Conservation (phyloP, 306 rosid genomes). For the Delonix regia region DNA sequence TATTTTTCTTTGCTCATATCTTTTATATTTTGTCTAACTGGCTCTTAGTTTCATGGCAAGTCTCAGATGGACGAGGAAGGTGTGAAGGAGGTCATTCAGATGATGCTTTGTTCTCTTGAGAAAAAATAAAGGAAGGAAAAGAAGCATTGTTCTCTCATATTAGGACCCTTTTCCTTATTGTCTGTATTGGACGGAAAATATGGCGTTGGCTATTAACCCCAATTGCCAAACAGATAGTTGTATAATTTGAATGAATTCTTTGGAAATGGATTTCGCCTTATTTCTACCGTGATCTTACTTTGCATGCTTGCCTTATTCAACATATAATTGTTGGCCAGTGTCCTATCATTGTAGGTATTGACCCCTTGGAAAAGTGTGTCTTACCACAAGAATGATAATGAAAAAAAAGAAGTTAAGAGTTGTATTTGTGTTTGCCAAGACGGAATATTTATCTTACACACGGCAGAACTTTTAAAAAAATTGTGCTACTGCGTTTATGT, state of each 20-base stretch:
- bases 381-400: no score
- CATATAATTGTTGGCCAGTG: neutral
- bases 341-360: no score
- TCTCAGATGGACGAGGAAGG: slow-evolving; percentile 28
- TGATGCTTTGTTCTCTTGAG: slow-evolving; percentile 7
- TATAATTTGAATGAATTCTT: slow-evolving; percentile 28
- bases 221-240: slow-evolving; percentile 34
- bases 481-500: no score
- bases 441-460: no score
- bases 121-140: slow-evolving; percentile 40
- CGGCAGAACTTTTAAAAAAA: no score
- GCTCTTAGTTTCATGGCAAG: slow-evolving; percentile 3
- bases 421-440: no score
- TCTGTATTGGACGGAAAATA: slow-evolving; percentile 33
- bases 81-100: neutral
- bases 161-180: slow-evolving; percentile 30
- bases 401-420: no score
- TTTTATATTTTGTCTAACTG: neutral
- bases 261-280: slow-evolving; percentile 26
- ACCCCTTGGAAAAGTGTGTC: no score
- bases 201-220: slow-evolving; percentile 33
- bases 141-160: slow-evolving; percentile 14
- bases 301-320: slow-evolving; percentile 13
- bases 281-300: slow-evolving; percentile 16
- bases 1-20: neutral